phyloP scores from a whole-genome alignment of 345 rosid genomes.

The Eucalyptus marginata region DNA sequence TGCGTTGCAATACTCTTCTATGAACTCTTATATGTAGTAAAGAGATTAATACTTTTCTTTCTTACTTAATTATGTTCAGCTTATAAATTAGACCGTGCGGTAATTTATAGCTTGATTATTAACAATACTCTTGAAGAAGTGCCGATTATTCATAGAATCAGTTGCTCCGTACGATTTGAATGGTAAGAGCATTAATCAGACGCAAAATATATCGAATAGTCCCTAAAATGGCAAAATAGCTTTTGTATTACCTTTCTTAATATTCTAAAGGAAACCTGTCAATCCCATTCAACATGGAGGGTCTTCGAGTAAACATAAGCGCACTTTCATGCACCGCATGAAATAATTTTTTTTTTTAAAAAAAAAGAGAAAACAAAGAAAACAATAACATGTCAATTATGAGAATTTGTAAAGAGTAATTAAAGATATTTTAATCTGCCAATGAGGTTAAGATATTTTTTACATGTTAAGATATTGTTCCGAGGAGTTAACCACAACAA shows the following conservation, averaged over 20 bases:
- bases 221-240: neutral
- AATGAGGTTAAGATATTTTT: neutral
- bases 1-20: neutral
- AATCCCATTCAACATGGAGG: neutral
- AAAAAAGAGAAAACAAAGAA: neutral
- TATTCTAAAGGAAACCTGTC: neutral
- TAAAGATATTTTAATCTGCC: neutral
- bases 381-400: neutral
- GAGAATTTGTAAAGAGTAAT: neutral
- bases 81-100: neutral
- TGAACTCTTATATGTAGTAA: neutral
- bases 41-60: neutral
- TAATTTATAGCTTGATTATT: neutral
- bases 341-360: neutral
- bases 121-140: neutral
- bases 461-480: neutral
- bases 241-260: neutral
- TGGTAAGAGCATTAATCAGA: neutral
- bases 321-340: neutral
- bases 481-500: neutral
- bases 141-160: neutral
- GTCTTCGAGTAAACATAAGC: neutral
- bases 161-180: neutral
- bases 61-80: neutral
- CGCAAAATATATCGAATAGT: neutral